Percentiles rank a stretch among this genome's conserved stretches.
These are phyloP conservation scores for Phytophthora cactorum DNA, from an alignment of 352 stramenopile species.

Conservation along the genomic window DNA sequence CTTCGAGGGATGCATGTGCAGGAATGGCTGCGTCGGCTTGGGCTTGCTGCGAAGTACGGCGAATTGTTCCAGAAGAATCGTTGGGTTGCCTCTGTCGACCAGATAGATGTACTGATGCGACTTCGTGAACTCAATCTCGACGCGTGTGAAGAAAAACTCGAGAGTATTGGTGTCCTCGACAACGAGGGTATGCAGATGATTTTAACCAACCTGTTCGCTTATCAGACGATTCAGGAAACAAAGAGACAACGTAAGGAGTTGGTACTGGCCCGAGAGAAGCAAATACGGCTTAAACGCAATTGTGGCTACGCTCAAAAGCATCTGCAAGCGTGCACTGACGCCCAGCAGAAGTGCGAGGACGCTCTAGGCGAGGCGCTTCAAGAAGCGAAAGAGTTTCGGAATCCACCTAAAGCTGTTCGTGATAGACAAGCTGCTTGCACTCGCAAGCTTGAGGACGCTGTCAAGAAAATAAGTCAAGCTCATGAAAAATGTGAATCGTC, in stretches of 20 bases:
- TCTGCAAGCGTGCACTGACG: constrained; percentile 31
- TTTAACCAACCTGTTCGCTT: constrained; percentile 61
- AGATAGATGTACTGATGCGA: constrained; percentile 17
- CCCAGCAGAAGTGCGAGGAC: constrained; percentile 26
- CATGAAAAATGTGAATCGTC: constrained; percentile 24
- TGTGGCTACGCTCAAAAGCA: constrained; percentile 47
- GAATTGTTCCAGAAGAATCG: constrained; percentile 51
- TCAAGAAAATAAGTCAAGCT: constrained; percentile 23
- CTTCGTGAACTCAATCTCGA: constrained; percentile 34
- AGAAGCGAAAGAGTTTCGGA: constrained; percentile 67
- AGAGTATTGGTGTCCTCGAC: constrained; percentile 48
- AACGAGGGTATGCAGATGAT: constrained; percentile 55
- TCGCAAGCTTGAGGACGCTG: constrained; percentile 40
- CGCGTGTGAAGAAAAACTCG: constrained; percentile 35
- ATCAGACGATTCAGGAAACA: constrained; percentile 45
- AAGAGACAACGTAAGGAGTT: constrained; percentile 32
- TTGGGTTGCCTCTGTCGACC: constrained; percentile 14
- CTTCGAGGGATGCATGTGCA: constrained; percentile 54
- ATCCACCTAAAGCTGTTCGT: constrained; percentile 60
- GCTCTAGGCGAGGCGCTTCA: constrained; percentile 47
- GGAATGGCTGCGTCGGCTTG: constrained; percentile 67
- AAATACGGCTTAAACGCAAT: constrained; percentile 33
- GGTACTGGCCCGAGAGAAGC: constrained; percentile 16
- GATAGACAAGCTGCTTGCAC: constrained; percentile 39
- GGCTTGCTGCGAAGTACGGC: constrained; percentile 54